Evolutionary conservation across 805 yeast species (phyloP), one percentile per base, ranked within the genome.

Genomic region (Metschnikowia gelsemii): DNA sequence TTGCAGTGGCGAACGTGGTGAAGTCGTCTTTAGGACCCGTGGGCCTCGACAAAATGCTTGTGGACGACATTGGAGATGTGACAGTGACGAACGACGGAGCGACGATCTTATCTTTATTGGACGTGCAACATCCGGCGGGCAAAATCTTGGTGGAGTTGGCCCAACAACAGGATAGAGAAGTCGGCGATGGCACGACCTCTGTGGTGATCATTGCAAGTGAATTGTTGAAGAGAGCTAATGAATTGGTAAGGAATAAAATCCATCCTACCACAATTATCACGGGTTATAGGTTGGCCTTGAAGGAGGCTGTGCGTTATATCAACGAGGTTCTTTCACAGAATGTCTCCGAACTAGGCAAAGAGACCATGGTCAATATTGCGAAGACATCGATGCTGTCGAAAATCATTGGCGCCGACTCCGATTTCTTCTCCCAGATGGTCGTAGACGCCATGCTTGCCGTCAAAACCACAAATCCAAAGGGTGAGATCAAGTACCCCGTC

Each of bases 21-120:
- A 90, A 90, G 63, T 83, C 96, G 11, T 90, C 98, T 1, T 72
- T 93, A 43, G 99, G 99, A 4, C 99, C 99, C 7, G 98, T 93
- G 25, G 99, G 99, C 20, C 75, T 93, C 39, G 99, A 93, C 70
- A 93, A 93, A 71, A 93, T 93, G 96, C 76, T 93, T 35, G 99
- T 93, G 28, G 99, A 93, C 66, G 99, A 93, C 59, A 95, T 93
- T 66, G 99, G 99, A 50, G 99, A 95, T 67, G 97, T 93, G 33
- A 90, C 96, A 5, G 97, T 93, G 37, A 93, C 99, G 33, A 93
- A 93, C 66, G 99, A 93, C 66, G 99, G 99, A 52, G 99, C 99
- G 45, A 93, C 99, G 4, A 93, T 93, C 56, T 72, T 93, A 50
- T 77, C 88, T 8, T 68, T 95, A 39, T 72, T 93, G 51, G 99